A percentile compares a stretch with the other conserved stretches of the same genome.
These are phyloP conservation scores for Aspergillus panamensis DNA, from an alignment of 495 filamentous ascomycete genomes.

Conservation along the genomic window DNA sequence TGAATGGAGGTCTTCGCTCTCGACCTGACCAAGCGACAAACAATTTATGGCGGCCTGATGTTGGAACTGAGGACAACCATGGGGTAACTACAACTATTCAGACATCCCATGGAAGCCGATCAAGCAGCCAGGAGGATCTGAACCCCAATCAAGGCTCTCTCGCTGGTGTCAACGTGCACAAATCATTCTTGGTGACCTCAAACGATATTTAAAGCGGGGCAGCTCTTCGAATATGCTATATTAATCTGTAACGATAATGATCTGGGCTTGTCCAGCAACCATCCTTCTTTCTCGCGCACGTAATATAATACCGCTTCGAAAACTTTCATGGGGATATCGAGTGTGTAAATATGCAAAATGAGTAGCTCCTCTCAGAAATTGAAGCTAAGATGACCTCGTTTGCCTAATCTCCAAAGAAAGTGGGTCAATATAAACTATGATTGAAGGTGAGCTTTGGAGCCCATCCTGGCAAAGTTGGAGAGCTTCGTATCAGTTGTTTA, in stretches of 20 bases:
- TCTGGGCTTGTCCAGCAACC: background rate
- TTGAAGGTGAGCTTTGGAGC: too few species aligned
- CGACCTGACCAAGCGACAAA: slow-evolving; percentile 20
- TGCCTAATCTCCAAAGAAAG: too few species aligned
- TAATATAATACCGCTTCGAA: too few species aligned
- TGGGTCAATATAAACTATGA: too few species aligned
- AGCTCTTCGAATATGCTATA: background rate
- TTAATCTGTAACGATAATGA: background rate
- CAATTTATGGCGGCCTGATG: slow-evolving; percentile 35
- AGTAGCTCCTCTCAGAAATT: too few species aligned
- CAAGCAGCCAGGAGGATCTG: slow-evolving; percentile 40
- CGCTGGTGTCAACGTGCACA: slow-evolving; percentile 41
- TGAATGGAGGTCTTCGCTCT: slow-evolving; percentile 20
- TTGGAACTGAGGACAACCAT: slow-evolving; percentile 28
- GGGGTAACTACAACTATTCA: slow-evolving; percentile 34
- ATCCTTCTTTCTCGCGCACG: too few species aligned
- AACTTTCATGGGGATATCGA: too few species aligned
- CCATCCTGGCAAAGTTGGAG: background rate
- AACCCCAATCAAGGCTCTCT: slow-evolving; percentile 29
- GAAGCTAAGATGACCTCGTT: too few species aligned
- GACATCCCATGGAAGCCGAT: slow-evolving; percentile 28
- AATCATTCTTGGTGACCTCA: slow-evolving; percentile 37
- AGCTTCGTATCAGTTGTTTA: background rate
- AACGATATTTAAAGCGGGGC: slow-evolving; percentile 17
- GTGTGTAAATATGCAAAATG: too few species aligned